phyloP scores from a whole-genome alignment of 2,329 filamentous ascomycete species.

The Botryotinia narcissicola region DNA sequence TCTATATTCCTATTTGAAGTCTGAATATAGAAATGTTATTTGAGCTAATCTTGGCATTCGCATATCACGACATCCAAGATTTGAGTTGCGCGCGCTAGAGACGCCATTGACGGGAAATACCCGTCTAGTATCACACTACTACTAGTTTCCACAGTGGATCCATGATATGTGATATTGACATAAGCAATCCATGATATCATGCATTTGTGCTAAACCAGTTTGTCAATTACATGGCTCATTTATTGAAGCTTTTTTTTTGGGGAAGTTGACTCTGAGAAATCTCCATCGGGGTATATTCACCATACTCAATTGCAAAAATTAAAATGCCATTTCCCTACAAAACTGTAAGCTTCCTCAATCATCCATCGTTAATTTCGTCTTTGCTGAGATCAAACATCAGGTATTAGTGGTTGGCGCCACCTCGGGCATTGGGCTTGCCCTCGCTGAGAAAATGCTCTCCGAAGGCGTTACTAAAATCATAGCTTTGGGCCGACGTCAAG shows the following conservation, averaged over 20 bases:
- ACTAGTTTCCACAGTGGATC: not conserved
- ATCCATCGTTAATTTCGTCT: not conserved
- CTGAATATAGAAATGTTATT: not conserved
- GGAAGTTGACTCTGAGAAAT: not conserved
- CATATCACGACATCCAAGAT: not conserved
- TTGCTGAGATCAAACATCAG: conserved; percentile 39
- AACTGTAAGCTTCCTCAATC: not conserved
- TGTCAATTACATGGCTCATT: not conserved
- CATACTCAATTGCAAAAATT: not conserved
- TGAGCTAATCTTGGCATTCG: not conserved
- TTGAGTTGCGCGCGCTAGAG: not conserved
- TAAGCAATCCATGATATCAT: conserved; percentile 1
- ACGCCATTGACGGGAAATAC: not conserved
- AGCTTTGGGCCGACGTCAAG: conserved; percentile 52
- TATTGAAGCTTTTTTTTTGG: too few relatives aligned
- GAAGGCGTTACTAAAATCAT: conserved; percentile 50
- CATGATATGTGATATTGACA: not conserved
- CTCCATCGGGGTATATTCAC: too few relatives aligned
- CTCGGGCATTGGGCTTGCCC: conserved; percentile 50
- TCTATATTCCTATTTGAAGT: not conserved
- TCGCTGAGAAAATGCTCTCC: conserved; percentile 45
- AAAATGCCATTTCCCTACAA: conserved; percentile 10
- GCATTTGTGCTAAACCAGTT: not conserved
- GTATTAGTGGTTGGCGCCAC: conserved; percentile 56
- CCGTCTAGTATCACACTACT: not conserved